Evolutionary conservation across 1,284 basidiomycete genomes (phyloP).

Genomic region (Volvariella surrecta): DNA sequence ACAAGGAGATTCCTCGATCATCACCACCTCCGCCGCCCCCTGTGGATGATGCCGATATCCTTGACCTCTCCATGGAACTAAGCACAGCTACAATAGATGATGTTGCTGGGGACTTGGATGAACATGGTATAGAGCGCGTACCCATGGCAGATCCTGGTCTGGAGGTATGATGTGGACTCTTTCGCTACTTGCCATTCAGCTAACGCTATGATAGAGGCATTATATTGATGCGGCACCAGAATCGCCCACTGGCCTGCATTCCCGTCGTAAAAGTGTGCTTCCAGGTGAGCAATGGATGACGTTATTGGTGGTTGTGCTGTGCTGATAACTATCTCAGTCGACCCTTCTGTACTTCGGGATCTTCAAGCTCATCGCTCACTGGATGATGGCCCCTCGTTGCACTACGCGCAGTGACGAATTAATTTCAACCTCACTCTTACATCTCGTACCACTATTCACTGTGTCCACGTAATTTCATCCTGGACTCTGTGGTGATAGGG

Average conservation of each 20-base stretch:
- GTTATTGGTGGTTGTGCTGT: constrained; percentile 10
- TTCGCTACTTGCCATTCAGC: constrained; percentile 11
- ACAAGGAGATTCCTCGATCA: constrained; percentile 53
- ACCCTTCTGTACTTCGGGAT: constrained; percentile 82
- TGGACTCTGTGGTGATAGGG: no score
- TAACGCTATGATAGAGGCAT: constrained; percentile 40
- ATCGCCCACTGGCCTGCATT: constrained; percentile 56
- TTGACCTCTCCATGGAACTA: constrained; percentile 82
- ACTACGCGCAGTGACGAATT: not conserved
- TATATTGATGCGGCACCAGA: constrained; percentile 43
- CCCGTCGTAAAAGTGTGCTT: constrained; percentile 78
- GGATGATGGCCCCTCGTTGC: constrained; percentile 38
- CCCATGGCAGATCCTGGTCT: constrained; percentile 86
- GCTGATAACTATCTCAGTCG: constrained; percentile 39
- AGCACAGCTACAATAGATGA: constrained; percentile 82
- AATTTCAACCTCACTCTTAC: no score
- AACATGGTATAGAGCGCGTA: constrained; percentile 77
- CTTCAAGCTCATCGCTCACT: constrained; percentile 81
- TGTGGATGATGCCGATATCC: constrained; percentile 74
- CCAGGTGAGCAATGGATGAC: constrained; percentile 72
- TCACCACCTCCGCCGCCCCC: constrained; percentile 73
- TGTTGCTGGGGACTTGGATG: constrained; percentile 66
- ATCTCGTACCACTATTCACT: no score
- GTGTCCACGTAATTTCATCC: no score
- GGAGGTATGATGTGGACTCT: constrained; percentile 51